Evolutionary conservation across 2,329 filamentous ascomycete species (phyloP).

Genomic region (Dryadomyces quercus-mongolicae): DNA sequence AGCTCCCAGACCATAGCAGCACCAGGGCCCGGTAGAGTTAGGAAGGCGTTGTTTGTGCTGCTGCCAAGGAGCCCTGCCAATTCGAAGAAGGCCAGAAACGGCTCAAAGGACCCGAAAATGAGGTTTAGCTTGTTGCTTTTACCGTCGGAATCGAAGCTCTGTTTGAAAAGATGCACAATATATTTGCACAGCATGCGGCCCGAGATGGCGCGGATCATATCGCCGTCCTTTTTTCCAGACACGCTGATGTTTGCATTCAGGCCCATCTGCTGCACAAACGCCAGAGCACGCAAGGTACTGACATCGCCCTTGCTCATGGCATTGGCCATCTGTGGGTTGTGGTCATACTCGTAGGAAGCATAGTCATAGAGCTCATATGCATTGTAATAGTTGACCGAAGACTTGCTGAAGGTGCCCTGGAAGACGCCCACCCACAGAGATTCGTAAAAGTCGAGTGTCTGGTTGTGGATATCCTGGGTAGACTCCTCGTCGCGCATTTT

Average conservation of each 20-base stretch:
- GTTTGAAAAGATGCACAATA: constrained; percentile 29
- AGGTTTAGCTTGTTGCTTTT: constrained; percentile 34
- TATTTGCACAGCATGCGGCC: constrained; percentile 38
- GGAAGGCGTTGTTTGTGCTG: constrained; percentile 39
- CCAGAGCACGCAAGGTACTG: constrained; percentile 46
- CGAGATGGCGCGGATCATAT: constrained; percentile 34
- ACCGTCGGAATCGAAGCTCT: constrained; percentile 27
- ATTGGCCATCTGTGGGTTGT: constrained; percentile 31
- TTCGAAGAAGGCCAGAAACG: constrained; percentile 42
- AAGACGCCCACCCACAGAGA: constrained; percentile 26
- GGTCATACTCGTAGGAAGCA: constrained; percentile 38
- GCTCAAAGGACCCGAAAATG: constrained; percentile 41
- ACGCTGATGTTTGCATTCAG: constrained; percentile 45
- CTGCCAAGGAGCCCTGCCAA: constrained; percentile 32
- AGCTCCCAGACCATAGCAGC: constrained; percentile 66
- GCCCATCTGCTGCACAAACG: constrained; percentile 53
- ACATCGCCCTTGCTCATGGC: constrained; percentile 32
- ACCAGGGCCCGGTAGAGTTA: constrained; percentile 51
- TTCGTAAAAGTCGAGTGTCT: constrained; percentile 27
- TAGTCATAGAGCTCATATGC: constrained; percentile 44
- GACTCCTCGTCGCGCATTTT: constrained; percentile 15
- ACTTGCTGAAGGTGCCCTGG: constrained; percentile 21
- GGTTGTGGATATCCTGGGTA: constrained; percentile 12
- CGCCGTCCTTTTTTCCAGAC: constrained; percentile 27
- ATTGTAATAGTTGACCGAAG: constrained; percentile 29